Evolutionary conservation across 192 early-diverging fungal species (phyloP).

Genomic region (Gryganskiella cystojenkinii): DNA sequence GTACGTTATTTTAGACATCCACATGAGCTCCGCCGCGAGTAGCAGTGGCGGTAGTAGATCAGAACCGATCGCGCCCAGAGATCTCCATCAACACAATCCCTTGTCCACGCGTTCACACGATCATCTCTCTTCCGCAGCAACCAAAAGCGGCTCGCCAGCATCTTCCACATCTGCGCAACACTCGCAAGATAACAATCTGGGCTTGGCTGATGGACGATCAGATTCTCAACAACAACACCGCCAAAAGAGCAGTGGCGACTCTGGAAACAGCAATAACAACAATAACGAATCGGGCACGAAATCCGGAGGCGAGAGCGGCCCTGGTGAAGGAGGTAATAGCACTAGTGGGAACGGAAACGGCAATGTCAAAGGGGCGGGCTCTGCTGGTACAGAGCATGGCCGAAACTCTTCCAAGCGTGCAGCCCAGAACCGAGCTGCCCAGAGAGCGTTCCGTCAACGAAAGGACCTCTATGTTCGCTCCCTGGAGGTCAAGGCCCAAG

Average conservation of each 20-base stretch:
- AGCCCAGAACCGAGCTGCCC: conserved; percentile 93
- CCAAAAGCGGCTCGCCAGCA: too few relatives aligned
- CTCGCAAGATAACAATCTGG: too few relatives aligned
- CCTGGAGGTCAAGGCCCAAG: conserved; percentile 78
- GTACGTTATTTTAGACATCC: conserved; percentile 28
- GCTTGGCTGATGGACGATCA: too few relatives aligned
- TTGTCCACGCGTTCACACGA: conserved; percentile 3
- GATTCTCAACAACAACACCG: not conserved
- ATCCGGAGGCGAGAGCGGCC: too few relatives aligned
- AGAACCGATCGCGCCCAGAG: conserved; percentile 21
- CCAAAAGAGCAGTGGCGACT: not conserved
- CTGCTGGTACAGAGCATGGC: conserved; percentile 18
- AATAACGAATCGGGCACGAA: not conserved
- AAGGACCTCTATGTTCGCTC: conserved; percentile 82
- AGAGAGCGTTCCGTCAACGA: conserved; percentile 90
- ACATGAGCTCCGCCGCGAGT: conserved; percentile 26
- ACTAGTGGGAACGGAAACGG: not conserved
- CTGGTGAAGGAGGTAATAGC: not conserved
- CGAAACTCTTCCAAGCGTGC: conserved; percentile 72
- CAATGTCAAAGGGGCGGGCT: not conserved
- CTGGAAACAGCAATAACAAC: not conserved
- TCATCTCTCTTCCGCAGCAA: too few relatives aligned
- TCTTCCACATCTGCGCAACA: too few relatives aligned
- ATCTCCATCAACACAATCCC: conserved; percentile 8
- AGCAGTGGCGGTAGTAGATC: too few relatives aligned